Percentiles rank a stretch among this genome's conserved stretches.
These are phyloP conservation scores for Cinnamomum micranthum DNA, from an alignment of 164 flowering plant species.

Conservation along the genomic window DNA sequence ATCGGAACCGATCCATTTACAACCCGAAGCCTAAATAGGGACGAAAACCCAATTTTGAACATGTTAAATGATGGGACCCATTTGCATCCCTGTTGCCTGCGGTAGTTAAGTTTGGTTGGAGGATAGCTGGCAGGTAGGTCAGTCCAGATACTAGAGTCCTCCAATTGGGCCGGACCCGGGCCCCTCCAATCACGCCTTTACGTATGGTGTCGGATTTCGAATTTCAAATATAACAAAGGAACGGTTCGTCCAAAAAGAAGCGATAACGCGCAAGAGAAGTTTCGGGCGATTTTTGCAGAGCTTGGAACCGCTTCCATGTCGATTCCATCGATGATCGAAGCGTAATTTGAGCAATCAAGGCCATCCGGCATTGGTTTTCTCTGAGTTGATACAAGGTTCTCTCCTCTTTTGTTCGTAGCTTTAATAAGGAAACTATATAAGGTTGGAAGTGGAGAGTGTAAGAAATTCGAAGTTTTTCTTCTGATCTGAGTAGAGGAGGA, in stretches of 20 bases:
- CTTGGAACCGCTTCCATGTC: slow-evolving; percentile 9
- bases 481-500: too few species aligned
- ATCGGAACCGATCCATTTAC: too few species aligned
- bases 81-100: not conserved
- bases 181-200: slow-evolving; percentile 7
- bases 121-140: slow-evolving; percentile 17
- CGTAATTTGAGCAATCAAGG: slow-evolving; percentile 8
- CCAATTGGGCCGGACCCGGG: too few species aligned
- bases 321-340: slow-evolving; percentile 16
- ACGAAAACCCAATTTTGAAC: too few species aligned
- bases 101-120: slow-evolving; percentile 12
- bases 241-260: not conserved
- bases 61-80: too few species aligned
- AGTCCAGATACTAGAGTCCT: slow-evolving; percentile 1
- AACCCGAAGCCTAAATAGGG: too few species aligned
- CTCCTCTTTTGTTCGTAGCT: not conserved
- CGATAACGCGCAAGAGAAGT: not conserved
- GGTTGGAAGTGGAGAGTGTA: not conserved
- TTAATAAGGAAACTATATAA: not conserved
- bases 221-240: not conserved
- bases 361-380: slow-evolving; percentile 6
- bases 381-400: not conserved
- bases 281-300: not conserved
- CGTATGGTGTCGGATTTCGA: slow-evolving; percentile 15
- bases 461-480: too few species aligned